A percentile compares a stretch with the other conserved stretches of the same genome.
Conservation (phyloP, 257 asterid genomes). For the Solanum rostratum region DNA sequence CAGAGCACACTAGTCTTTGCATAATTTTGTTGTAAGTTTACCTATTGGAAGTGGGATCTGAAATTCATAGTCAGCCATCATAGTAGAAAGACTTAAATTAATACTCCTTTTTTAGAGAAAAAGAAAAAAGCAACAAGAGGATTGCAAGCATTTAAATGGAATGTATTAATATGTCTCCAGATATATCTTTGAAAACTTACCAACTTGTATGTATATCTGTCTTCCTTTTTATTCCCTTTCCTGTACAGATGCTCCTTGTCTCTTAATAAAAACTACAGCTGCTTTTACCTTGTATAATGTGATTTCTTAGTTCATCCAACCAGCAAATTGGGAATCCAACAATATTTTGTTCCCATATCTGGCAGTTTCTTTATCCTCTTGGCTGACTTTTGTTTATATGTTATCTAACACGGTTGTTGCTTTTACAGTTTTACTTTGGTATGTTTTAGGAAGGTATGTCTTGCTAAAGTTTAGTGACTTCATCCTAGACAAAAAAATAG, state of each 20-base stretch:
- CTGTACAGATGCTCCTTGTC: neutral
- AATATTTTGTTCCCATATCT: neutral
- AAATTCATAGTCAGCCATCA: neutral
- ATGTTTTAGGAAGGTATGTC: constrained; percentile 76
- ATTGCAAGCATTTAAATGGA: neutral
- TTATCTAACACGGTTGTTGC: neutral
- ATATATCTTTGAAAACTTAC: neutral
- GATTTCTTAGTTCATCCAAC: neutral
- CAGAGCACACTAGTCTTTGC: neutral
- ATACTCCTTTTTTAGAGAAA: neutral
- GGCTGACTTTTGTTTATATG: neutral
- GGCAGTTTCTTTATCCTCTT: neutral
- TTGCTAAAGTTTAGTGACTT: neutral
- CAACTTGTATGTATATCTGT: neutral
- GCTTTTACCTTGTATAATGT: neutral
- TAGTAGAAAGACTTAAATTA: neutral
- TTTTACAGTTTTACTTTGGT: constrained; percentile 71
- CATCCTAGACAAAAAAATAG: neutral
- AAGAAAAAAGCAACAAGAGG: neutral
- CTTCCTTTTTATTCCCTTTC: neutral
- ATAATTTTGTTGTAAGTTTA: neutral
- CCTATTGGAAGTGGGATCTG: neutral
- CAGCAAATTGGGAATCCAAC: neutral
- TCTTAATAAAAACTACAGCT: neutral
- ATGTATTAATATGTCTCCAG: neutral